Evolutionary conservation across 257 asterid genomes (phyloP).

Genomic region (Rehmannia glutinosa): DNA sequence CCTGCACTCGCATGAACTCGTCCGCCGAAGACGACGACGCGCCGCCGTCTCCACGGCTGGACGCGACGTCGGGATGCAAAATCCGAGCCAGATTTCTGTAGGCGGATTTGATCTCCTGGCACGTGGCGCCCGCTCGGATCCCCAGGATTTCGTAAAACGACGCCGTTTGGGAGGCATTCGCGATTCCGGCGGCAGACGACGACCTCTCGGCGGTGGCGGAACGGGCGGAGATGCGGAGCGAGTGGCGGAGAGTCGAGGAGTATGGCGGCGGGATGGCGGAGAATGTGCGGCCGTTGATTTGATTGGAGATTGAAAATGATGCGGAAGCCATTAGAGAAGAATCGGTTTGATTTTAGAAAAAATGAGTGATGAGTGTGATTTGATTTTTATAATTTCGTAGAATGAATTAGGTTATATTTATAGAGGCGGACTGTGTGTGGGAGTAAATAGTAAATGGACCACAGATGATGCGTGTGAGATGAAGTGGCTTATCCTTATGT

Average conservation of each 20-base stretch:
- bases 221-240: conserved; percentile 34
- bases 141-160: conserved; percentile 58
- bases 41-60: neutral
- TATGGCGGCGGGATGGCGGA: conserved; percentile 16
- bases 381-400: no score
- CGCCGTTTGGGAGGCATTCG: conserved; percentile 11
- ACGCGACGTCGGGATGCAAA: conserved; percentile 54
- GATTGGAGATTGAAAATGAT: conserved; percentile 30
- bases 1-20: conserved; percentile 66
- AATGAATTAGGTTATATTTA: no score
- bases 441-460: neutral
- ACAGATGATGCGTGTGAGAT: conserved; percentile 12
- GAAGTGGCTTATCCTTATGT: no score
- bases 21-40: conserved; percentile 32
- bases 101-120: conserved; percentile 53
- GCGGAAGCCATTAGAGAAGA: conserved; percentile 37
- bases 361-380: neutral
- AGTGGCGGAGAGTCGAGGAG: conserved; percentile 14
- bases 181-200: neutral
- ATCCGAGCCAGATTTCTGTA: conserved; percentile 49
- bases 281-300: conserved; percentile 12
- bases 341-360: neutral
- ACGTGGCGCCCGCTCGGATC: conserved; percentile 31
- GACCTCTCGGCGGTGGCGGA: conserved; percentile 36
- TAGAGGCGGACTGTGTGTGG: no score